Percentiles rank a stretch among this genome's conserved stretches.
Conservation (phyloP, 495 filamentous ascomycete species). For the Symbiotaphrina buchneri region DNA sequence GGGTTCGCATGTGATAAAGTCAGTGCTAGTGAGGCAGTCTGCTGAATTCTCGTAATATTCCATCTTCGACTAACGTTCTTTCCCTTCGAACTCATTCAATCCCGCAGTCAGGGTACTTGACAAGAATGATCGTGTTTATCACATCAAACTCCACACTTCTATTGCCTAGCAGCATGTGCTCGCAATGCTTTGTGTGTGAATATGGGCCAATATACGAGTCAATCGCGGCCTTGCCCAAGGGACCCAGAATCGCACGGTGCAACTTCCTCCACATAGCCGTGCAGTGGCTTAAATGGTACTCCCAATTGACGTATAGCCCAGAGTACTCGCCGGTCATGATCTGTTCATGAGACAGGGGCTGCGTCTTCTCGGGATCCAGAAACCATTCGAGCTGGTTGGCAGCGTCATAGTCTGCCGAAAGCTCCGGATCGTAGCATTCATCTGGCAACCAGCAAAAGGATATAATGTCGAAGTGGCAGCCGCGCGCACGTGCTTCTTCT, state of each 20-base stretch:
- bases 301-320: conserved; percentile 12
- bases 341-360: conserved; percentile 1
- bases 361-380: conserved; percentile 5
- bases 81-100: no score
- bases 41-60: no score
- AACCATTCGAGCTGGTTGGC: conserved; percentile 7
- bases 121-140: no score
- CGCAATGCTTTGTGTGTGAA: conserved; percentile 11
- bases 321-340: conserved; percentile 3
- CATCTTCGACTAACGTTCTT: no score
- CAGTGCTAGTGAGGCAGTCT: no score
- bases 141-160: no score
- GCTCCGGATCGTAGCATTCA: conserved; percentile 10
- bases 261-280: conserved; percentile 15
- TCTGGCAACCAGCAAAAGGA: conserved; percentile 11
- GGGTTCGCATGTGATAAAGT: no score
- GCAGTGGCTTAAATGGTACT: conserved; percentile 15
- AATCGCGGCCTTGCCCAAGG: conserved; percentile 1
- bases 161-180: conserved; percentile 6
- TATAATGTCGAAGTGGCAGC: conserved; percentile 13
- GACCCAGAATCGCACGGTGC: conserved; percentile 11
- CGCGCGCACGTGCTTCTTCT: conserved; percentile 7
- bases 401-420: conserved; percentile 4
- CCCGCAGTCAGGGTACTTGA: no score
- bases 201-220: conserved; percentile 9